These are phyloP conservation scores for Plasmodium sp. DNA, from an alignment of 169 alveolate species.

Conservation along the genomic window DNA sequence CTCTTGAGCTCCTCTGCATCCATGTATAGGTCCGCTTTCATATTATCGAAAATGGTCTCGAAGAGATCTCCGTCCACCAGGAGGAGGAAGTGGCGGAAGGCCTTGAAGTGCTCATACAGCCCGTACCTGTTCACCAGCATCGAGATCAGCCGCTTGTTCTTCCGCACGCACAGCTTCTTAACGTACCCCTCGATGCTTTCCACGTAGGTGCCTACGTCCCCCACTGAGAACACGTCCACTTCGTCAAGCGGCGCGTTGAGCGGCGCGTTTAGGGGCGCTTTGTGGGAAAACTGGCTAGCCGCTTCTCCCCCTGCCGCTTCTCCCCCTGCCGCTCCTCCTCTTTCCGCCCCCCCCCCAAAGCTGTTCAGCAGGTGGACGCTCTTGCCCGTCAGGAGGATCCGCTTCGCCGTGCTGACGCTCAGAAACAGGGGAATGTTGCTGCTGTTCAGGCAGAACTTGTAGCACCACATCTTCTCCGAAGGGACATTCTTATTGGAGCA, in stretches of 20 bases:
- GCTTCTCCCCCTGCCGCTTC: too few relatives aligned
- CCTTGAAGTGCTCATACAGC: conserved; percentile 45
- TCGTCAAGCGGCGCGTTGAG: not conserved
- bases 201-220: conserved; percentile 13
- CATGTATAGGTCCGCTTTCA: conserved; percentile 71
- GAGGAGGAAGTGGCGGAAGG: conserved; percentile 57
- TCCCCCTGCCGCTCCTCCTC: too few relatives aligned
- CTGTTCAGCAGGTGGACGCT: conserved; percentile 35
- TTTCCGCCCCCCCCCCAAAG: not conserved
- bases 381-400: conserved; percentile 47
- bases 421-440: conserved; percentile 46
- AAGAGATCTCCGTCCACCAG: conserved; percentile 68
- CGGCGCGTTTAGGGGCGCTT: too few relatives aligned
- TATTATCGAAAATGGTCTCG: conserved; percentile 56
- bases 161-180: not conserved
- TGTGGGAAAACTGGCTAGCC: not conserved
- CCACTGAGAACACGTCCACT: conserved; percentile 16
- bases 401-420: conserved; percentile 25
- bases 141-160: conserved; percentile 32
- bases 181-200: conserved; percentile 56
- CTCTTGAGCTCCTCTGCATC: conserved; percentile 67
- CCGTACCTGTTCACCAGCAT: conserved; percentile 27
- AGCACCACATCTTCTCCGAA: conserved; percentile 51
- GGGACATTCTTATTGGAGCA: conserved; percentile 16
- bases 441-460: conserved; percentile 25